Base-by-base conservation (phyloP, 208 protist species). In the Jaenimonas drosophilae region DNA sequence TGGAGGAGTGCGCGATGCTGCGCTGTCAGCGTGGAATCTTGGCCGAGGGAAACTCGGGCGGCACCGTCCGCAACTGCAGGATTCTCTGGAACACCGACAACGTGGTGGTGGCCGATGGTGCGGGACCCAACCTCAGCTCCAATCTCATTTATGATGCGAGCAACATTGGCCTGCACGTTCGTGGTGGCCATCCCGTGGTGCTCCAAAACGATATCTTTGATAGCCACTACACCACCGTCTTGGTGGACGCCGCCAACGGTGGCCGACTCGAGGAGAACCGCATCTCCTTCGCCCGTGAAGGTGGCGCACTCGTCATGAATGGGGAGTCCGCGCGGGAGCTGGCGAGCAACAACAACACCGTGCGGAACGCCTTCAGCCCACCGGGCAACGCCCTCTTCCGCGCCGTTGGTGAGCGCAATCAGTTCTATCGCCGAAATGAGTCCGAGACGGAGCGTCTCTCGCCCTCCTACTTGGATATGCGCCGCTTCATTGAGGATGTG, bases 1-100 rank as follows among this genome's bases (percentile, higher is more conserved):
- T 64, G 2, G 32, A 28, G 17, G 62, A 70, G 50, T 70, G 55
- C 34, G 50, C 50, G 19, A 4, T 70, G 1, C 39, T 70, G 19
- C 62, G 49, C 19, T 59, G 57, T 41, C 27, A 19, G 17, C 51
- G 56, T 1, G 62, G 62, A 25, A n/a, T 70, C 14, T 1, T 40
- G 3, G 49, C 42, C 3, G 62, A 70, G 12, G 54, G 61, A 33
- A 28, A 17, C 24, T 38, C 49, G 3, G 17, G 39, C 25, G 62
- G 62, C 12, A 31, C n/a, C 19, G 24, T 70, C 5, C 27, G 29
- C 49, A 55, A 58, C 55, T 56, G 34, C 32, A 54, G 55, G 9
- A 43, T 70, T 16, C 27, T 59, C 14, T 63, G 55, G 55, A 70
- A 70, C 56, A 55, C 52, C 7, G 62, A 70, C 54, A 63, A 63